Evolutionary conservation across 306 rosid genomes (phyloP), one percentile per base, ranked within the genome.

Genomic region (Canavalia ensiformis): DNA sequence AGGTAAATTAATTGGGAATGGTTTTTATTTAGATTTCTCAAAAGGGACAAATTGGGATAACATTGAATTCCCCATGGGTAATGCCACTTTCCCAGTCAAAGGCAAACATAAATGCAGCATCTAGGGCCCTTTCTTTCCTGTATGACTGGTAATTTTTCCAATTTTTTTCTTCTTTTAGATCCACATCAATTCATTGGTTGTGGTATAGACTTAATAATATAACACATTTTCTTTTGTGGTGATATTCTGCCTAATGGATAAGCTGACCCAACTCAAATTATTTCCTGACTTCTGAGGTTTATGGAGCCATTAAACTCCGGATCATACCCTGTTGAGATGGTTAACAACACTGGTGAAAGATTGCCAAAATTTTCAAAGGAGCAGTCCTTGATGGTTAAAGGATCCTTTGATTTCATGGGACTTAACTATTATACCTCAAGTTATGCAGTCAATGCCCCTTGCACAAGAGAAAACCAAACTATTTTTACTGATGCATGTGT

Each of bases 401-500:
- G 86, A 11, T 84, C 92, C 1, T 77, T 85, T 67, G 92, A 89
- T 81, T 89, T 89, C 60, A 33, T 89, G 4, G 92, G 92, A 67
- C 1, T 88, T 7, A 88, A 88, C 80, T 88, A 86, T 55, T 88
- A 88, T 51, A 58, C 84, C 0, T 11, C 85, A 9, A 33, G 0
- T 37, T 88, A 84, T 67, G 89, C 72, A 46, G 55, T 49, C 31
- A 0, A 72, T 72, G 79, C 71, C 30, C 83, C 83, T 59, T 29
- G 58, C 75, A 37, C 31, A 49, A 66, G 33, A 33, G 41, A 9
- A 8, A 44, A 54, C 31, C 39, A 37, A 75, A 84, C 82, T 46
- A 9, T 42, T 9, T 13, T 6, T 2, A 66, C 83, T n/a, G 88
- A 88, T 72, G 1, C 79, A 11, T 73, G 72, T 37, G 76, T 73